These are phyloP conservation scores for Neocucurbitaria cava DNA, from an alignment of 2,329 filamentous ascomycete species.

Conservation along the genomic window DNA sequence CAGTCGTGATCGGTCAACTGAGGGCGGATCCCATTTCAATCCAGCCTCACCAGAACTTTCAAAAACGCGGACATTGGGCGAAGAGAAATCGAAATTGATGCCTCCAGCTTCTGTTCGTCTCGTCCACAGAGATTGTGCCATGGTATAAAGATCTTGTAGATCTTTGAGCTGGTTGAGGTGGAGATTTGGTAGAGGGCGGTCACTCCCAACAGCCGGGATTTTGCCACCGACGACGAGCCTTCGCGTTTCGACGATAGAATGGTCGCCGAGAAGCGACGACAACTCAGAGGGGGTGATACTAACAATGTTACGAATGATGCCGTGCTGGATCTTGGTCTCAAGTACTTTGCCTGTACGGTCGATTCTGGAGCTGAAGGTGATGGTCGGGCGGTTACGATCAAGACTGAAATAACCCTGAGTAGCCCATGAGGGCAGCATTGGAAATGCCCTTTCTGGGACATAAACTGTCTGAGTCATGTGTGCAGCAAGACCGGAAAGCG, in stretches of 20 bases:
- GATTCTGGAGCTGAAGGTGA: conserved; percentile 67
- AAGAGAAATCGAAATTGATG: conserved; percentile 40
- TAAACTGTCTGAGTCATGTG: conserved; percentile 64
- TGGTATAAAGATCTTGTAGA: conserved; percentile 43
- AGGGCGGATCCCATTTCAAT: conserved; percentile 52
- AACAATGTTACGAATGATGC: conserved; percentile 62
- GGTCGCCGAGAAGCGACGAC: conserved; percentile 42
- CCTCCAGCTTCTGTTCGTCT: conserved; percentile 48
- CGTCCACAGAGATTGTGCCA: conserved; percentile 42
- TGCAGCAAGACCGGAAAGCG: conserved; percentile 67
- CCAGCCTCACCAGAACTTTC: conserved; percentile 38
- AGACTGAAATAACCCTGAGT: conserved; percentile 63
- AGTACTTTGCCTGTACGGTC: conserved; percentile 60
- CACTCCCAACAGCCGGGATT: conserved; percentile 1
- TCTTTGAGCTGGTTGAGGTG: conserved; percentile 36
- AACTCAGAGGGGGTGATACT: conserved; percentile 57
- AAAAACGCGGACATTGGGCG: conserved; percentile 47
- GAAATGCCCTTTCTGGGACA: conserved; percentile 62
- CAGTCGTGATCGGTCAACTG: conserved; percentile 44
- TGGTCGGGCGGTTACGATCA: conserved; percentile 58
- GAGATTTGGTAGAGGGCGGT: conserved; percentile 19
- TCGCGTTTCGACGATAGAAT: conserved; percentile 24
- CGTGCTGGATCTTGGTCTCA: conserved; percentile 62
- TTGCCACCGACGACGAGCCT: conserved; percentile 37
- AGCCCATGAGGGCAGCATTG: conserved; percentile 62